Evolutionary conservation across 371 early-diverging fungal genomes (phyloP), one percentile per base, ranked within the genome.

Genomic region (Catenaria anguillulae): DNA sequence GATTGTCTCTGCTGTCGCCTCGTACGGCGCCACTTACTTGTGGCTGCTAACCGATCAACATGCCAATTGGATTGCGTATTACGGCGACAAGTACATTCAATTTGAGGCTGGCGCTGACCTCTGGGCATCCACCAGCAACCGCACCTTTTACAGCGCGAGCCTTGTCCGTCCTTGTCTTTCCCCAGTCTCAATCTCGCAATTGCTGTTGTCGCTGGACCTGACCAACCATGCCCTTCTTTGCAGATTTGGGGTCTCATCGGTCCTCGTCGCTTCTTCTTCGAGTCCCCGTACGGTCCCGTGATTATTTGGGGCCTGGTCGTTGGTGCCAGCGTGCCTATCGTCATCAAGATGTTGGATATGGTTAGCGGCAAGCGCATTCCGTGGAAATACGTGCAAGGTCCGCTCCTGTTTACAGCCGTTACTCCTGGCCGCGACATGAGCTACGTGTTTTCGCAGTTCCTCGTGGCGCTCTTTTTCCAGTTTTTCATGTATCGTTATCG

Each of bases 1-100:
- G 19, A 26, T 74, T 6, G 60, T 86, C 56, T 76, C 75, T 62
- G 81, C 79, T 42, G 24, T 79, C 29, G 67, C 86, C 62, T 85
- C 85, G 65, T 70, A 84, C 19, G 75, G 67, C n/a, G 77, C 82
- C 34, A 82, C 82, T 56, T 76, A 71, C n/a, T 83, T 80, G 80
- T 69, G 87, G 23, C 72, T 87, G 29, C 6, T 6, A 24, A 50
- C 24, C 10, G 1, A 5, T 1, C 31, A 4, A 10, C 24, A 50
- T 6, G 50, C 4, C 3, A 3, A 43, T 3, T 21, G 12, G 19
- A 29, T 15, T 4, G 13, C 4, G 37, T 4, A 37, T 4, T 8
- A 37, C 37, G 37, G 37, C 8, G 13, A n/a, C n/a, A n/a, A n/a
- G 19, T 21, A 29, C 2, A 37, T 8, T 4, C 8, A 37, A 13